phyloP scores from a whole-genome alignment of 176 grass and related monocot species.

The Chloris gayana region DNA sequence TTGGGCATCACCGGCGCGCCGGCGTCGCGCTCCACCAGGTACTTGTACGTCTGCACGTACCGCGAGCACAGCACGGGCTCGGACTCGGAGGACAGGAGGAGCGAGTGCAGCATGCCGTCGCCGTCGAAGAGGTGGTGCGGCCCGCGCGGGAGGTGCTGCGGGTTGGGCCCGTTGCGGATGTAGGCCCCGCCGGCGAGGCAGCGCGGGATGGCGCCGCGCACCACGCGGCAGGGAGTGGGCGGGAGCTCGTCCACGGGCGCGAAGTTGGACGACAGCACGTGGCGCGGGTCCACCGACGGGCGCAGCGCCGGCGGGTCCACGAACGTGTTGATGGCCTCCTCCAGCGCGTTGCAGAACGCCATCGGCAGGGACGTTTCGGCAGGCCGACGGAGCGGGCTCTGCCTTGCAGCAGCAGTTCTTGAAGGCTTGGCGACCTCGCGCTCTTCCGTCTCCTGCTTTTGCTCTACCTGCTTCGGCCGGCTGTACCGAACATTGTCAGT shows the following conservation, averaged over 20 bases:
- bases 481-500: conserved; percentile 25
- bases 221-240: conserved; percentile 66
- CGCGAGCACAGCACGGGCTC: conserved; percentile 78
- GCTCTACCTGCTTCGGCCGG: conserved; percentile 11
- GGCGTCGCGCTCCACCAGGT: conserved; percentile 70
- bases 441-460: conserved; percentile 1
- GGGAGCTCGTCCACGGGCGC: conserved; percentile 88
- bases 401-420: conserved; percentile 2
- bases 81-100: conserved; percentile 52
- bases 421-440: background rate
- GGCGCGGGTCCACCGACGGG: conserved; percentile 76
- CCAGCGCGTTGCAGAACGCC: conserved; percentile 80
- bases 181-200: conserved; percentile 89
- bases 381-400: background rate
- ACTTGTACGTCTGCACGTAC: conserved; percentile 94
- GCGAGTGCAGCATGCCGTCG: conserved; percentile 95
- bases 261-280: conserved; percentile 75
- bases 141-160: conserved; percentile 80
- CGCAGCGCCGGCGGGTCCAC: conserved; percentile 76
- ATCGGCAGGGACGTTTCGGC: conserved; percentile 41
- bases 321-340: conserved; percentile 89
- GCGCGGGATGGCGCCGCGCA: conserved; percentile 72
- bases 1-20: conserved; percentile 73
- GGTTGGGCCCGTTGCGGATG: conserved; percentile 97
- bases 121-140: conserved; percentile 93